Percentiles rank a stretch among this genome's conserved stretches.
These are phyloP conservation scores for Trichoderma harzianum DNA, from an alignment of 2,329 filamentous ascomycete species.

Conservation along the genomic window DNA sequence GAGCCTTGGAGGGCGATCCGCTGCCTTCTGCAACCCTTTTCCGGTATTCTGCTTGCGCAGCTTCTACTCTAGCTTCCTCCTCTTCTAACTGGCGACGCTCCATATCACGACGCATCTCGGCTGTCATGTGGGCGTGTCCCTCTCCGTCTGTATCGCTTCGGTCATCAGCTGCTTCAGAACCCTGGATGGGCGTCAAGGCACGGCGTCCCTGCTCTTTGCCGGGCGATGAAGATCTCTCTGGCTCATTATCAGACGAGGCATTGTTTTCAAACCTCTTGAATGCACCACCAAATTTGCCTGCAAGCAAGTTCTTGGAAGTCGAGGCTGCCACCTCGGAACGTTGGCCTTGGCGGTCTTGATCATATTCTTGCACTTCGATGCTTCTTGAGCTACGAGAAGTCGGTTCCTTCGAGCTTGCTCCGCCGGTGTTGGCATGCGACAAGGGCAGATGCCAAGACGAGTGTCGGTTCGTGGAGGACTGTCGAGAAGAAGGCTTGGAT, in stretches of 20 bases:
- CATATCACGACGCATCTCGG: constrained; percentile 85
- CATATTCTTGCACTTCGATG: constrained; percentile 48
- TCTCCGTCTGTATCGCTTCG: constrained; percentile 60
- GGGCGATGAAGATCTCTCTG: constrained; percentile 46
- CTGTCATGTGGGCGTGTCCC: constrained; percentile 67
- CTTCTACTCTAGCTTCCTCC: constrained; percentile 86
- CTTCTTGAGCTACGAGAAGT: constrained; percentile 76
- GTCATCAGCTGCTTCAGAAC: constrained; percentile 64
- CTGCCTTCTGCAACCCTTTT: constrained; percentile 60
- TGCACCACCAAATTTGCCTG: constrained; percentile 85
- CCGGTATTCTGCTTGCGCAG: constrained; percentile 84
- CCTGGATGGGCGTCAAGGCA: constrained; percentile 67
- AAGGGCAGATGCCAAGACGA: constrained; percentile 35
- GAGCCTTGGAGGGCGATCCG: constrained; percentile 33
- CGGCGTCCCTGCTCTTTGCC: constrained; percentile 46
- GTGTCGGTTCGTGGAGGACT: constrained; percentile 21
- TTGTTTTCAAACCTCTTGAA: constrained; percentile 84
- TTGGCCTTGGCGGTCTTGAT: constrained; percentile 57
- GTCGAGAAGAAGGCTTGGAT: constrained; percentile 37
- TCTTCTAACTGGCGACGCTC: constrained; percentile 77
- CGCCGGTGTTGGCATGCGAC: constrained; percentile 36
- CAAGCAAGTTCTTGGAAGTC: constrained; percentile 77
- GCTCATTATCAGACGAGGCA: constrained; percentile 26
- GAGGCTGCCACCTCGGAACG: constrained; percentile 70
- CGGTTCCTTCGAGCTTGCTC: constrained; percentile 62